Evolutionary conservation across 1,139 yeast species (phyloP), one percentile per base, ranked within the genome.

Genomic region (Kodamaea alishanica): DNA sequence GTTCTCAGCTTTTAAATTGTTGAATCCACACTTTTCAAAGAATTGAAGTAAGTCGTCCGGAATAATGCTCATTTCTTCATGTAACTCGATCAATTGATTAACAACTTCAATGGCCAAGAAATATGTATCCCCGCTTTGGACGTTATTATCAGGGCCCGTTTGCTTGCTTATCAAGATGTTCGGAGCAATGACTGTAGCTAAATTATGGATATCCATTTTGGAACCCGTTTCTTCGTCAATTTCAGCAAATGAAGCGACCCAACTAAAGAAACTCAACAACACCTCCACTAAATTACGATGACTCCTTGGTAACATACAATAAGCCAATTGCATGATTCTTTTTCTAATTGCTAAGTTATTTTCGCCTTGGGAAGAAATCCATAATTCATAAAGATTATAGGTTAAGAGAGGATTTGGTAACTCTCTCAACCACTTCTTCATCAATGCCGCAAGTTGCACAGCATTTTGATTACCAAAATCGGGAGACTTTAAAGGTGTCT

Each of bases 211-310:
- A 58, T 92, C 97, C 99, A 94, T 94, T 65, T 90, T 92, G 6
- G 97, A 89, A 0, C 98, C 98, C 23, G 78, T 77, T 49, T 83
- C 87, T 52, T 84, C 88, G 52, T 84, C 94, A 45, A 85, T 78
- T 50, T 87, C 92, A 1, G 97, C 86, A 64, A 94, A 94, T 5
- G 97, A 87, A 0, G 97, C 90, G 2, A 90, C 95, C 97, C 98
- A 92, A 60, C 83, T 83, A 59, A 94, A 77, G 60, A 94, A 94
- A 47, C 83, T 82, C 28, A 90, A 70, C 37, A 94, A 66, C 5
- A 90, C 96, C 57, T 94, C 98, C 39, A 90, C 72, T 37, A 88
- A 74, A 57, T 89, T 95, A 39, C 98, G 76, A 56, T 90, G 87
- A 23, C 81, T 74, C 44, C 83, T 71, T 1, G 97, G 97, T 31